Base-by-base conservation (phyloP, 2,329 filamentous ascomycete genomes). In the Tothia fuscella region DNA sequence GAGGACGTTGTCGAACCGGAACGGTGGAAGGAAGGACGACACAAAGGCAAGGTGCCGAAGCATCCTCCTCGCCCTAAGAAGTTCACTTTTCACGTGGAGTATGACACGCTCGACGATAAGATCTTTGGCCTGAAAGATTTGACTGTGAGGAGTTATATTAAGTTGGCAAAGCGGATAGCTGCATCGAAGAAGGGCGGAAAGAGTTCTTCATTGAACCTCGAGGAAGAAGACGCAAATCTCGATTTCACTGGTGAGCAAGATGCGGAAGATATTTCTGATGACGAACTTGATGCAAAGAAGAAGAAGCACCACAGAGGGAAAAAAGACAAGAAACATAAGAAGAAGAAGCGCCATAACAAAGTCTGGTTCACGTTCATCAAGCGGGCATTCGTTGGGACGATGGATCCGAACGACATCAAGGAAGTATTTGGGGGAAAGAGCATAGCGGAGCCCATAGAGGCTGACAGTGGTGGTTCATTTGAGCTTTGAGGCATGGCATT, bases 61-160 rank as follows among this genome's bases (percentile, higher is more conserved):
- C 61, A 62, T 6, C 59, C 60, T 16, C 74, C 78, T 2, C 63
- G 74, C 49, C 75, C 80, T 3, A 73, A 67, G 32, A 63, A 74
- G 25, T 86, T 95, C 58, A 56, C 68, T 13, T 96, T 76, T 54
- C 72, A 93, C 55, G 67, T 93, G 37, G 86, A 94, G 58, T 98
- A 98, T 58, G 78, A 79, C 57, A 96, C 88, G 0, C 80, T 76
- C 42, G 72, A 78, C 17, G 87, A 96, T 56, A 63, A 76, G 44
- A 60, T 80, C 1, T 95, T 88, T 57, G 72, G 75, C 46, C 61
- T 95, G 51, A 68, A 74, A 32, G 89, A 96, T 60, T 64, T 98
- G 58, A 96, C 89, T 0, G 82, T 95, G 40, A 71, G 75, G 47
- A 93, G 78, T 56, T 82, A 82, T 56, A 65, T 96, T 33, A 72